Evolutionary conservation across 257 asterid species (phyloP), one percentile per base, ranked within the genome.

Genomic region (Lithospermum erythrorhizon): DNA sequence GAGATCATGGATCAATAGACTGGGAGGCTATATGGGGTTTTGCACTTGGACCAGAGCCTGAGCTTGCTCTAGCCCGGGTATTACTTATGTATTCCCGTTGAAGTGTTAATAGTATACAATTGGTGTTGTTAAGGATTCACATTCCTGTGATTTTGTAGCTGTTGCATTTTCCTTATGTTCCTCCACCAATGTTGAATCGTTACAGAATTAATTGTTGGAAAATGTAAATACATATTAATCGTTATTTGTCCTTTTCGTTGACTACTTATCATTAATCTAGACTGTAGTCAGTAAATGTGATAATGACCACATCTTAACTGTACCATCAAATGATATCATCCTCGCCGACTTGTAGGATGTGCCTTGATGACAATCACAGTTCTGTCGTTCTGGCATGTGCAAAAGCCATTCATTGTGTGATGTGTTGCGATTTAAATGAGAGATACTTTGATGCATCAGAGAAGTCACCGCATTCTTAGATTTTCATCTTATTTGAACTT

Each of bases 1-100:
- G 66, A 53, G 63, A 66, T 54, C 76, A 69, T 51, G 70, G 63
- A 23, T 64, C 64, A 62, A 66, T 72, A 71, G 96, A 93, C 73
- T 89, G 96, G 97, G 84, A 84, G 82, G 99, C 99, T 70, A 76
- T 93, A 56, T 93, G 99, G 99, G 97, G 97, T 69, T 89, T 86
- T 80, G 76, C 89, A 68, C 91, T 93, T 65, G 99, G 97, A 48
- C 99, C 99, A 2, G 96, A 86, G 74, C 97, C 97, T 6, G 99
- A 93, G 79, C 97, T 93, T 73, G 94, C 95, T 73, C 75, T 93
- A 71, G 61, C 87, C 55, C 73, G 89, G 67, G 57, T 51, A 53
- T 6, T 53, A 21, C 13, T 19, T 11, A 41, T 9, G 16, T 41
- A 41, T 41, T 41, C 10, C 16, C 4, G 15, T 16, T 41, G 16